Conservation (phyloP, 169 alveolate species). For the Plasmodium coatneyi region DNA sequence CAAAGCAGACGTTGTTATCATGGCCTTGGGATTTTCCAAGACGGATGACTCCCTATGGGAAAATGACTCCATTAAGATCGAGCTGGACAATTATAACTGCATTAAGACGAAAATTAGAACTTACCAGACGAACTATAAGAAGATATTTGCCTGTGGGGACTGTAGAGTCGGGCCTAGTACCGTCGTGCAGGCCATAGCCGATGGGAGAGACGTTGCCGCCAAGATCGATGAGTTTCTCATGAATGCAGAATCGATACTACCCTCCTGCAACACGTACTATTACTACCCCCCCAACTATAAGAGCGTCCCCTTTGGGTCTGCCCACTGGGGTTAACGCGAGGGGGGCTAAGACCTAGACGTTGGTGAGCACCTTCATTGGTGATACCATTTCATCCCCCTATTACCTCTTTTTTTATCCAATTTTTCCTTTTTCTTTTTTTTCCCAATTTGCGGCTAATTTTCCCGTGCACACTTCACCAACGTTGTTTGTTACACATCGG, state of each 20-base stretch:
- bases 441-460: not conserved
- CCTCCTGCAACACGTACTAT: slow-evolving; percentile 67
- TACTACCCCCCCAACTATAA: slow-evolving; percentile 66
- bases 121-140: slow-evolving; percentile 66
- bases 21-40: slow-evolving; percentile 80
- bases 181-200: slow-evolving; percentile 84
- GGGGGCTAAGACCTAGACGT: not conserved
- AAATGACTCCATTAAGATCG: slow-evolving; percentile 74
- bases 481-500: not conserved
- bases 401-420: not conserved
- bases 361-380: not conserved
- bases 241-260: slow-evolving; percentile 59
- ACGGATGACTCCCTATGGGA: slow-evolving; percentile 81
- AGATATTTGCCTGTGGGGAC: slow-evolving; percentile 83
- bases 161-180: slow-evolving; percentile 82
- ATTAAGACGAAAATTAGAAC: slow-evolving; percentile 54
- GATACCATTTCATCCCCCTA: not conserved
- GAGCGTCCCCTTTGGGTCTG: slow-evolving; percentile 20
- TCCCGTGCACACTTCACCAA: not conserved
- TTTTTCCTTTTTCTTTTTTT: too few relatives aligned
- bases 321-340: slow-evolving; percentile 52
- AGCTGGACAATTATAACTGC: slow-evolving; percentile 59
- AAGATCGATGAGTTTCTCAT: slow-evolving; percentile 75
- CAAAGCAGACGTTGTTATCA: slow-evolving; percentile 79
- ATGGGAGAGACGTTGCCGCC: slow-evolving; percentile 77